These are phyloP conservation scores for Aspergillus hiratsukae DNA, from an alignment of 2,329 filamentous ascomycete genomes.

Conservation along the genomic window DNA sequence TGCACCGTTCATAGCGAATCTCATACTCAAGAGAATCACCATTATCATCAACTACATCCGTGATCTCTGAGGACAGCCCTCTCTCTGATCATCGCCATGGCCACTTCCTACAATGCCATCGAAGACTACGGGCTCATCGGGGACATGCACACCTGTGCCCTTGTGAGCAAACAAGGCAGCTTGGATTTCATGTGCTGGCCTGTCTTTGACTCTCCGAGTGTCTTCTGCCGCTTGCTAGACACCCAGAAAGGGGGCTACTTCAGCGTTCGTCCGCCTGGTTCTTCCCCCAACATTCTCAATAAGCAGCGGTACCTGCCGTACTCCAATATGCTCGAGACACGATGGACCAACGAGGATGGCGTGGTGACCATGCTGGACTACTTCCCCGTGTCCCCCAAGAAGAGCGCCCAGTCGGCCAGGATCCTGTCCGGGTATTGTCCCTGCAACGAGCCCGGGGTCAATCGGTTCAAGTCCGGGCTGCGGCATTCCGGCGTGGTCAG, in stretches of 20 bases:
- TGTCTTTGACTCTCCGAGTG: slow-evolving; percentile 70
- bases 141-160: slow-evolving; percentile 73
- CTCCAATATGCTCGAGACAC: slow-evolving; percentile 69
- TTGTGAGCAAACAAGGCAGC: slow-evolving; percentile 70
- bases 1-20: no score
- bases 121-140: slow-evolving; percentile 78
- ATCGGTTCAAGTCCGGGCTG: slow-evolving; percentile 44
- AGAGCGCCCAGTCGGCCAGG: slow-evolving; percentile 37
- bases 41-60: neutral
- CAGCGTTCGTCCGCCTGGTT: slow-evolving; percentile 54
- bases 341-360: slow-evolving; percentile 72
- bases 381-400: slow-evolving; percentile 65
- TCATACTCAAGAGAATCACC: neutral
- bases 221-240: slow-evolving; percentile 71
- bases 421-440: slow-evolving; percentile 31
- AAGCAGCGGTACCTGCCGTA: slow-evolving; percentile 75
- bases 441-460: slow-evolving; percentile 39
- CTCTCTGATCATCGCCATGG: neutral
- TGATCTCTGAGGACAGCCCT: neutral
- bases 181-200: slow-evolving; percentile 80
- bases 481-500: slow-evolving; percentile 55
- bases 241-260: slow-evolving; percentile 72
- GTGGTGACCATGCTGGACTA: slow-evolving; percentile 71
- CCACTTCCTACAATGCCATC: slow-evolving; percentile 42
- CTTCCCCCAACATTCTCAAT: slow-evolving; percentile 52